Base-by-base conservation (phyloP, 176 grass and related monocot species). In the Phragmites australis region DNA sequence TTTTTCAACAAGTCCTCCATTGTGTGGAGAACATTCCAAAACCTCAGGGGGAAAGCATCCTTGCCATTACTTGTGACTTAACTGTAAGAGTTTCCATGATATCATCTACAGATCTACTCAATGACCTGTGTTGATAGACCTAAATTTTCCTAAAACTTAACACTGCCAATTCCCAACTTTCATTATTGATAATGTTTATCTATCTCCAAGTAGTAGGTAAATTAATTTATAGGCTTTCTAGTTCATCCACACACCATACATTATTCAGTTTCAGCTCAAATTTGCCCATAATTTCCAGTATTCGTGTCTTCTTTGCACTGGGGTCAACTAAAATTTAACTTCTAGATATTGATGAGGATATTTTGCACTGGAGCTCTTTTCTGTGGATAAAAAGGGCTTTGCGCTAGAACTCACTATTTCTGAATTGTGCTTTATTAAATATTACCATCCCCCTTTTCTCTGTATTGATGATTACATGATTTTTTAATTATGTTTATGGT, bases 1-100 rank as follows among this genome's bases (percentile, higher is more conserved):
- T 94, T 60, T 94, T 98, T 81, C 95, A 98, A 83, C 95, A 94
- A 94, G 86, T 98, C 77, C 87, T 98, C 73, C 92, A 98, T 86
- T 94, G 92, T 68, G 83, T 98, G 14, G 95, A 98, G 83, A 92
- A 88, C 70, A 87, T 93, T 72, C 95, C 95, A 52, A 98, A 98
- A 82, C 86, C 89, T 67, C 95, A 94, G 48, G 92, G 95, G 74
- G 92, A 98, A 78, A 87, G 53, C 42, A 87, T 93, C 52, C 79
- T 90, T 82, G 86, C 92, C 37, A 88, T 92, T 77, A 89, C 87
- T 19, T 89, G 86, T 61, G 90, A 98, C 82, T 75, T 94, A 68
- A 93, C 78, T 71, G 95, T 98, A 89, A 91, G 72, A 39, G 48
- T 81, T 76, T 23, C 16, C 1, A 29, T 75, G 15, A 11, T 52